Evolutionary conservation across 179 eudicot species (phyloP).

Genomic region (Silene noctiflora): DNA sequence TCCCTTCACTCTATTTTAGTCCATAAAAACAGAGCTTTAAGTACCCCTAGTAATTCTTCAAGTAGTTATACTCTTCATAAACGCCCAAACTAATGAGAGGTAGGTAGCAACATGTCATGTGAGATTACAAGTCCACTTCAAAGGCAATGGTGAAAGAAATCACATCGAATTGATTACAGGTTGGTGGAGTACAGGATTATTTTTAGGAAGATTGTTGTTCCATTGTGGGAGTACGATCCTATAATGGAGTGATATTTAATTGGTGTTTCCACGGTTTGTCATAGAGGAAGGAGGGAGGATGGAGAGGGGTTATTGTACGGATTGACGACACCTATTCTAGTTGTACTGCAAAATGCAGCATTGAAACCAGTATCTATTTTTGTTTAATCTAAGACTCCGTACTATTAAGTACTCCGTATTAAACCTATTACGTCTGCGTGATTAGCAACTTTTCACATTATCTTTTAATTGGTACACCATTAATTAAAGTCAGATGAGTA

Average conservation of each 20-base stretch:
- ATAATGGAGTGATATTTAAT: constrained; percentile 11
- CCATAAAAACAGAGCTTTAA: too few relatives aligned
- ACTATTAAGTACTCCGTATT: background rate
- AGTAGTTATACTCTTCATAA: background rate
- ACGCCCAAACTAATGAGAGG: background rate
- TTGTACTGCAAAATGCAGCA: constrained; percentile 18
- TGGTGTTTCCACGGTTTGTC: constrained; percentile 14
- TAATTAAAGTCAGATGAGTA: constrained; percentile 8
- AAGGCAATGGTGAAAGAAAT: background rate
- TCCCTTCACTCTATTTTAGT: too few relatives aligned
- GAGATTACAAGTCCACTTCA: background rate
- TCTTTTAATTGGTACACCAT: background rate
- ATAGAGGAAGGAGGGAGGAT: constrained; percentile 24
- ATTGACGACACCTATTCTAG: constrained; percentile 29
- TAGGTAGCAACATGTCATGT: background rate
- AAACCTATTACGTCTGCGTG: background rate
- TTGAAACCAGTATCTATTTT: constrained; percentile 9
- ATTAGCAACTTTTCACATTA: background rate
- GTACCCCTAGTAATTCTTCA: too few relatives aligned
- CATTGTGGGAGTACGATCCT: background rate
- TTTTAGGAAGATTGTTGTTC: constrained; percentile 12
- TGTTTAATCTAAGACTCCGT: background rate
- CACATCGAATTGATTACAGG: background rate
- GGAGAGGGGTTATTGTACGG: constrained; percentile 23
- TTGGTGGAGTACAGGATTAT: constrained; percentile 13